Evolutionary conservation across 371 early-diverging fungal genomes (phyloP).

Genomic region (Mucor sp.): DNA sequence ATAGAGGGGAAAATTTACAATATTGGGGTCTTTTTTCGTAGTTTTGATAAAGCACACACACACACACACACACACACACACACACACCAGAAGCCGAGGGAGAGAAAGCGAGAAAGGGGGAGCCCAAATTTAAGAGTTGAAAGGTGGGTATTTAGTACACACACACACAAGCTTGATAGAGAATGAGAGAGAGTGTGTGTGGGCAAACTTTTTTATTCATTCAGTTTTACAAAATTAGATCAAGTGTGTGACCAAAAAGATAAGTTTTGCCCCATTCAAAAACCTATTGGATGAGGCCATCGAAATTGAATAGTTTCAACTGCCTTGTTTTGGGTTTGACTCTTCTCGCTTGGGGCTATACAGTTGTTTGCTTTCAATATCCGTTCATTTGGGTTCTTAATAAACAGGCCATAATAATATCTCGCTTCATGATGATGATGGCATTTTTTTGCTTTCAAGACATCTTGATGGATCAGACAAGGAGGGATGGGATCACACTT

Average conservation of each 20-base stretch:
- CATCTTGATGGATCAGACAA: too few relatives aligned
- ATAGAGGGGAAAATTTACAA: not conserved
- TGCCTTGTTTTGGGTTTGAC: not conserved
- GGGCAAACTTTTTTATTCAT: not conserved
- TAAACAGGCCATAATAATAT: not conserved
- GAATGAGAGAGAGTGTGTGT: not conserved
- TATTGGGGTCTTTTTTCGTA: not conserved
- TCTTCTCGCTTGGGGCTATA: not conserved
- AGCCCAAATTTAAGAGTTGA: not conserved
- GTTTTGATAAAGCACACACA: not conserved
- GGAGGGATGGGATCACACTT: not conserved
- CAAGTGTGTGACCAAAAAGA: not conserved
- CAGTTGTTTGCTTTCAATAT: not conserved
- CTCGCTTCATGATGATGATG: too few relatives aligned
- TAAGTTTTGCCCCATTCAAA: slow-evolving; percentile 15
- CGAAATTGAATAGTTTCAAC: not conserved
- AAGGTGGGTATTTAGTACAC: not conserved
- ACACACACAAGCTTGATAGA: not conserved
- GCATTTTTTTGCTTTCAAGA: not conserved
- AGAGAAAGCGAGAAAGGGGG: not conserved
- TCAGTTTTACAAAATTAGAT: not conserved
- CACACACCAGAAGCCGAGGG: not conserved
- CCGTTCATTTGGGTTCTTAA: not conserved
- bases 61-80: not conserved
- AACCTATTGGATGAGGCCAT: slow-evolving; percentile 13